These are phyloP conservation scores for Penicillium subrubescens DNA, from an alignment of 495 filamentous ascomycete genomes.

Conservation along the genomic window DNA sequence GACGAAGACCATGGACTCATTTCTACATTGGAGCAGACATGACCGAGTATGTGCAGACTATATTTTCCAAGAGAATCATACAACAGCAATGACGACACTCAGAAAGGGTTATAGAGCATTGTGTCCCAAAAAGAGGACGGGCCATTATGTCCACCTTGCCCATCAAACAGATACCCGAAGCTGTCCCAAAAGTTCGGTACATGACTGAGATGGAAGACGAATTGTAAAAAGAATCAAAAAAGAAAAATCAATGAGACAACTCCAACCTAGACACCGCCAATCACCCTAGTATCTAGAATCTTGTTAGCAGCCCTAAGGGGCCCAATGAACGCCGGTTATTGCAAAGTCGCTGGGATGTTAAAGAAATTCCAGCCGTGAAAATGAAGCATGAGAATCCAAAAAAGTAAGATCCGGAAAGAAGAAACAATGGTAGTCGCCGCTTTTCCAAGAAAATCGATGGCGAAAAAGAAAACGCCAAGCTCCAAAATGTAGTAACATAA, in stretches of 20 bases:
- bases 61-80: not conserved
- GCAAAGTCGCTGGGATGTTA: conserved; percentile 17
- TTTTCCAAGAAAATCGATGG: not conserved
- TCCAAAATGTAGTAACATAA: conserved; percentile 15
- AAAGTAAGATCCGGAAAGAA: conserved; percentile 7
- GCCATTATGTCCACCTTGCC: conserved; percentile 24
- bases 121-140: not conserved
- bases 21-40: not conserved
- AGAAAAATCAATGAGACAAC: conserved; percentile 11
- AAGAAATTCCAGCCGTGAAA: conserved; percentile 19
- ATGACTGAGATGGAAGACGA: not conserved
- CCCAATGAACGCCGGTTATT: conserved; percentile 24
- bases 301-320: conserved; percentile 13
- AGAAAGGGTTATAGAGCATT: not conserved
- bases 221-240: not conserved
- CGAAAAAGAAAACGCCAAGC: conserved; percentile 21
- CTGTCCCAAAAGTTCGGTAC: not conserved
- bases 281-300: conserved; percentile 27
- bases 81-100: not conserved
- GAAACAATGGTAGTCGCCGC: not conserved
- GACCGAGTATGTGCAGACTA: not conserved
- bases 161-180: conserved; percentile 5
- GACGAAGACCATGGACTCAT: not conserved
- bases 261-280: conserved; percentile 19
- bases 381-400: conserved; percentile 1